These are phyloP conservation scores for Butyriboletus appendiculatus DNA, from an alignment of 1,284 basidiomycete genomes.

Conservation along the genomic window DNA sequence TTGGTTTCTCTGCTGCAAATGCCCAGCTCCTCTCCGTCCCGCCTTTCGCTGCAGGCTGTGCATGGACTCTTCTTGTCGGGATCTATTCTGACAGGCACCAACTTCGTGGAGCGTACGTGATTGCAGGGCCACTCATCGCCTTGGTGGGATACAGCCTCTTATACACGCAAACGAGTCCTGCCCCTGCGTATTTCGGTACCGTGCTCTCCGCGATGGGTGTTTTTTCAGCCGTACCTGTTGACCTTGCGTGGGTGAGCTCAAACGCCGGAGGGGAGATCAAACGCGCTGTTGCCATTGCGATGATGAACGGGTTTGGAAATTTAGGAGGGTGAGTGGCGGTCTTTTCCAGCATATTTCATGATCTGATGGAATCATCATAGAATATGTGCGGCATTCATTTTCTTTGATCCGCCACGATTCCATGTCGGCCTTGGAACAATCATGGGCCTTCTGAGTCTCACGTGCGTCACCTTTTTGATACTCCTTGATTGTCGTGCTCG, in stretches of 20 bases:
- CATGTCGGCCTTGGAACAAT: slow-evolving; percentile 48
- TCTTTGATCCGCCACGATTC: slow-evolving; percentile 46
- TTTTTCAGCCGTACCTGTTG: slow-evolving; percentile 51
- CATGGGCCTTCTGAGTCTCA: slow-evolving; percentile 29
- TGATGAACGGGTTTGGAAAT: slow-evolving; percentile 56
- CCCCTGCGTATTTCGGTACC: slow-evolving; percentile 47
- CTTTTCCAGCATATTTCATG: neutral
- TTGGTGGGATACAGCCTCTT: slow-evolving; percentile 46
- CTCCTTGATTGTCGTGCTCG: neutral
- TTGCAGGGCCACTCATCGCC: slow-evolving; percentile 36
- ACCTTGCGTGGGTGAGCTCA: slow-evolving; percentile 55
- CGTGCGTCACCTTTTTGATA: slow-evolving; percentile 26
- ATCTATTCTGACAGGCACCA: slow-evolving; percentile 43
- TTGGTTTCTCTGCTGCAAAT: slow-evolving; percentile 53
- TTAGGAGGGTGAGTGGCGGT: slow-evolving; percentile 45
- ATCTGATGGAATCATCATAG: slow-evolving; percentile 21
- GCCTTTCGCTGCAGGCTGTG: slow-evolving; percentile 45
- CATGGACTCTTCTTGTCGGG: slow-evolving; percentile 39
- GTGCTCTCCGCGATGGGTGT: slow-evolving; percentile 54
- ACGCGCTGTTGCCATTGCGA: slow-evolving; percentile 51
- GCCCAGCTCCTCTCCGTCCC: slow-evolving; percentile 58
- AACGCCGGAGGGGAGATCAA: slow-evolving; percentile 58
- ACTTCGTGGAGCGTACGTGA: slow-evolving; percentile 45
- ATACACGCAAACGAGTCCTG: slow-evolving; percentile 38
- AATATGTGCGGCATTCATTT: slow-evolving; percentile 47